phyloP scores from a whole-genome alignment of 305 asterid species.

The Fraxinus albicans region DNA sequence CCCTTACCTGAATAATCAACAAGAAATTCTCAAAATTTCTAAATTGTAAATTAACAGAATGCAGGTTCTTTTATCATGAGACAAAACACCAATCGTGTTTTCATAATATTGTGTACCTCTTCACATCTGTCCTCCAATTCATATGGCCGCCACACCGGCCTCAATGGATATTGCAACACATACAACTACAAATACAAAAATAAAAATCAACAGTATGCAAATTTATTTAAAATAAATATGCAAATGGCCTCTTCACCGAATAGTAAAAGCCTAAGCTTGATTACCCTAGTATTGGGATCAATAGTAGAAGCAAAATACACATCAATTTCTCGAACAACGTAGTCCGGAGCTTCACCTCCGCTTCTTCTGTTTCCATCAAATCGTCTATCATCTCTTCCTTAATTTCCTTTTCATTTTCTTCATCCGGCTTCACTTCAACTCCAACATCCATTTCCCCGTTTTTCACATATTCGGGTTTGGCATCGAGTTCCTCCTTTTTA shows the following conservation, averaged over 20 bases:
- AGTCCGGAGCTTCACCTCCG: constrained; percentile 30
- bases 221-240: not conserved
- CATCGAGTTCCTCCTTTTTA: constrained; percentile 40
- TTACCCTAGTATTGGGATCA: constrained; percentile 51
- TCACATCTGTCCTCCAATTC: constrained; percentile 67
- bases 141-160: constrained; percentile 83
- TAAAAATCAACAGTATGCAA: not conserved
- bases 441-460: constrained; percentile 43
- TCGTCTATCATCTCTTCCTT: constrained; percentile 31
- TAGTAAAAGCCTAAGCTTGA: not conserved
- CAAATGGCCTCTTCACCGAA: not conserved
- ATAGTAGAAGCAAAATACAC: constrained; percentile 55
- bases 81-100: constrained; percentile 2
- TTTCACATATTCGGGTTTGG: constrained; percentile 25
- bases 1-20: constrained; percentile 59
- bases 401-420: not conserved
- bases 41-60: not conserved
- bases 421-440: constrained; percentile 37
- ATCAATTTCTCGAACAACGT: constrained; percentile 74
- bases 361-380: constrained; percentile 32
- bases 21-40: constrained; percentile 7
- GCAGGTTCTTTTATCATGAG: not conserved
- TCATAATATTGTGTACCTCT: constrained; percentile 46
- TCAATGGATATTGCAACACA: constrained; percentile 70
- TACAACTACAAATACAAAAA: constrained; percentile 44